Evolutionary conservation across 2,329 filamentous ascomycete species (phyloP), one percentile per base, ranked within the genome.

Genomic region (Apiospora marii): DNA sequence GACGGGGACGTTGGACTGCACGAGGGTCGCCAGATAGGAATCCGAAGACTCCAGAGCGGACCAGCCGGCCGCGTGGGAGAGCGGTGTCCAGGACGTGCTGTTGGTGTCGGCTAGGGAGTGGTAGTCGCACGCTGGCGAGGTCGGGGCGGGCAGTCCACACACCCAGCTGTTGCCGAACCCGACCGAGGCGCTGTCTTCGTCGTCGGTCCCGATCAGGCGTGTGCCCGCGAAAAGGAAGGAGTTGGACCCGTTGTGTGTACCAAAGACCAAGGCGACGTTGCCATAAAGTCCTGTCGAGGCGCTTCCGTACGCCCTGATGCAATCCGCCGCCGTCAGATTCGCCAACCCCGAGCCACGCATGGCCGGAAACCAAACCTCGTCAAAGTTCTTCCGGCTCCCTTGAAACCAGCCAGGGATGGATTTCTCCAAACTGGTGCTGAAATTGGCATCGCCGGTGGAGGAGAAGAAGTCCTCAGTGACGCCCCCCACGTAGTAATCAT

Each of bases 91-190:
- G 48, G 67, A 69, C 1, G 64, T 68, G 22, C 34, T 24, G 27
- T 69, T 69, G 16, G 34, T 12, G 10, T 72, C 22, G 24, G 48
- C 70, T 7, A 72, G 64, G 49, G 37, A 24, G 14, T 19, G 12
- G 14, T 41, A 19, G 13, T 53, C 64, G 48, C 70, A 72, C 10
- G 27, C n/a, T 7, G 64, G 30, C 0, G 70, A 61, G 19, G 22
- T 44, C 2, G 70, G 70, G 22, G 70, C 44, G n/a, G 70, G 70
- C 14, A 72, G 43, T 19, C 70, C 70, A 37, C 70, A 72, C 13
- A 69, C 70, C 70, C 70, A 72, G 48, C 24, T 72, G 27, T 69
- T 49, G 10, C 70, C 67, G 6, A 72, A 7, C 8, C 53, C 53
- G 10, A 10, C 19, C 10, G 64, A 37, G 1, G 19, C 4, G 1